Evolutionary conservation across 179 eudicot genomes (phyloP).

Genomic region (Silene coronaria): DNA sequence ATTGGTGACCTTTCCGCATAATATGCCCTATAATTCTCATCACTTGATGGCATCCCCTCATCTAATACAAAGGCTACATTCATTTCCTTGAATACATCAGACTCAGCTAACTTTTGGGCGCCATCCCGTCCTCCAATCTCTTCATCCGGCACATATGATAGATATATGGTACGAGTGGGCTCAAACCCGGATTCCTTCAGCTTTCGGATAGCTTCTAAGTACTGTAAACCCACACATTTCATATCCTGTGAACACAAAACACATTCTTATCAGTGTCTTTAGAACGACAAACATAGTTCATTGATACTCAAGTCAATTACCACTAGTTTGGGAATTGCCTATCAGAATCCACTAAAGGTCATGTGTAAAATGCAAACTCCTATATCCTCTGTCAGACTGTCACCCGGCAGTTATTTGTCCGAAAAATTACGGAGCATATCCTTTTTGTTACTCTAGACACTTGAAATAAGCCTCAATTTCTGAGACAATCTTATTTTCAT

Average conservation of each 20-base stretch:
- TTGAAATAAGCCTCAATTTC: too few relatives aligned
- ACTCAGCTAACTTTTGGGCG: constrained; percentile 52
- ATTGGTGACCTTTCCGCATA: constrained; percentile 71
- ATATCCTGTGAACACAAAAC: constrained; percentile 39
- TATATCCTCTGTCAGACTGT: too few relatives aligned
- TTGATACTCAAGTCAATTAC: background rate
- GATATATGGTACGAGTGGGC: constrained; percentile 61
- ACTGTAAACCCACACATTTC: constrained; percentile 83
- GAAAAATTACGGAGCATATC: too few relatives aligned
- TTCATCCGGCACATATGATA: constrained; percentile 83
- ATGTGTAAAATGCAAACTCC: too few relatives aligned
- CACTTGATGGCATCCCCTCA: constrained; percentile 68
- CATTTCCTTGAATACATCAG: constrained; percentile 47
- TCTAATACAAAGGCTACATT: constrained; percentile 77
- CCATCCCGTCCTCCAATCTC: constrained; percentile 91
- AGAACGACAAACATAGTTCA: background rate
- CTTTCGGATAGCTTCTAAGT: constrained; percentile 66
- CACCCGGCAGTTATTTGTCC: too few relatives aligned
- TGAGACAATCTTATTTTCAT: too few relatives aligned
- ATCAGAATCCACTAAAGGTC: too few relatives aligned
- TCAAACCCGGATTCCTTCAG: constrained; percentile 43
- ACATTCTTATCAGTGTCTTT: background rate
- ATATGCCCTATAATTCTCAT: constrained; percentile 49
- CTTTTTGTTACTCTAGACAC: too few relatives aligned
- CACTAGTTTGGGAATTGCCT: too few relatives aligned